Conservation (phyloP, 768 basidiomycete species). For the Calocybe gangraenosa region DNA sequence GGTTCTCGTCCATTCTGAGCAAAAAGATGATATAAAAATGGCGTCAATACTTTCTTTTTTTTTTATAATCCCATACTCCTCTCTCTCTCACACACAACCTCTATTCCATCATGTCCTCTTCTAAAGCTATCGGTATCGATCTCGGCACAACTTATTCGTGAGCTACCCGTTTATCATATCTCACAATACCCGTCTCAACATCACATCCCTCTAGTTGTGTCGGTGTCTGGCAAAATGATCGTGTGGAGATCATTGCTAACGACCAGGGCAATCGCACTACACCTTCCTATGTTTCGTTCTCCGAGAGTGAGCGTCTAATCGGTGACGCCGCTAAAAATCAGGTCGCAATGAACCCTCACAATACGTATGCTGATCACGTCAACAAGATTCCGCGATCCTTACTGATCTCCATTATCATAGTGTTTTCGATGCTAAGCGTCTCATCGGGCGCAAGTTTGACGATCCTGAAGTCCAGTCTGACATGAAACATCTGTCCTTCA, state of each 20-base stretch:
- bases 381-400: not conserved
- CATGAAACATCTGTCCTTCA: slow-evolving; percentile 93
- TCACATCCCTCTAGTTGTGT: slow-evolving; percentile 66
- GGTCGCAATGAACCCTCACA: slow-evolving; percentile 96
- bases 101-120: slow-evolving; percentile 40
- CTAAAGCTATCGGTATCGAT: slow-evolving; percentile 90
- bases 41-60: slow-evolving; percentile 9
- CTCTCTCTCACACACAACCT: slow-evolving; percentile 11
- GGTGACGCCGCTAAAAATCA: slow-evolving; percentile 99
- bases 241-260: slow-evolving; percentile 97
- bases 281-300: slow-evolving; percentile 94
- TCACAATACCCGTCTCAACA: slow-evolving; percentile 7
- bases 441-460: slow-evolving; percentile 90
- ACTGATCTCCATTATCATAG: slow-evolving; percentile 31
- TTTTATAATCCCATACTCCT: not conserved
- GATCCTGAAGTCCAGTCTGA: slow-evolving; percentile 83
- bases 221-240: slow-evolving; percentile 99
- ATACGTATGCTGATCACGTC: slow-evolving; percentile 52
- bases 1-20: slow-evolving; percentile 30
- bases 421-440: slow-evolving; percentile 97
- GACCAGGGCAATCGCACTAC: slow-evolving; percentile 95
- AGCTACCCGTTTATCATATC: slow-evolving; percentile 20
- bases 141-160: slow-evolving; percentile 92
- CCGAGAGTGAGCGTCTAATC: slow-evolving; percentile 93
- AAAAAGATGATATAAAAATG: slow-evolving; percentile 34